These are phyloP conservation scores for Pachysandra terminalis DNA, from an alignment of 164 flowering plant species.

Conservation along the genomic window DNA sequence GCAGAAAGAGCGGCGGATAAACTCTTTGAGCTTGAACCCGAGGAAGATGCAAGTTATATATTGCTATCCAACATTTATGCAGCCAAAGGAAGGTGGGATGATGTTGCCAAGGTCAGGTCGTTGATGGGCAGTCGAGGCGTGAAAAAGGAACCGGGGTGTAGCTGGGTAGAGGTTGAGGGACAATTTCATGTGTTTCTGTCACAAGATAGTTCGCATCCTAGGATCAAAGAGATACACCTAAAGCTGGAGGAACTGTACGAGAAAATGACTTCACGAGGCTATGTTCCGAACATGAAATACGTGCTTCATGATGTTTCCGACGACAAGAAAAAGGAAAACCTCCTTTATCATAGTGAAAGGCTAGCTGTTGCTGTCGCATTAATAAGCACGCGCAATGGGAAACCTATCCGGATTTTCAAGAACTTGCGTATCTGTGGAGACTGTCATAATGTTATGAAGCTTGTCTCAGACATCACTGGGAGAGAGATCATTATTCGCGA, in stretches of 20 bases:
- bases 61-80: constrained; percentile 57
- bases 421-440: constrained; percentile 46
- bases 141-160: constrained; percentile 63
- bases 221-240: constrained; percentile 29
- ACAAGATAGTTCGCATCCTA: constrained; percentile 50
- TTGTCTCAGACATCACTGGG: constrained; percentile 30
- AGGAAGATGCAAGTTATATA: constrained; percentile 43
- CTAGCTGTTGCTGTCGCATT: constrained; percentile 49
- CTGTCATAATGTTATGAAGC: constrained; percentile 48
- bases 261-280: constrained; percentile 32
- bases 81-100: constrained; percentile 50
- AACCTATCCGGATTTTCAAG: constrained; percentile 41
- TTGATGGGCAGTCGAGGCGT: constrained; percentile 43
- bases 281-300: constrained; percentile 35
- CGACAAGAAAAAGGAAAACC: constrained; percentile 33
- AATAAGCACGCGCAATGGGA: constrained; percentile 22
- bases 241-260: constrained; percentile 42
- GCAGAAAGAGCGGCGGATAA: constrained; percentile 48
- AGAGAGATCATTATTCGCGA: constrained; percentile 48
- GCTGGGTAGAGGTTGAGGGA: constrained; percentile 54
- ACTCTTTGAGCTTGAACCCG: constrained; percentile 44
- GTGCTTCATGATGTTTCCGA: constrained; percentile 46
- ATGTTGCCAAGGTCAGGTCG: constrained; percentile 37
- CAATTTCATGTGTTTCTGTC: constrained; percentile 48
- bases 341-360: constrained; percentile 52